phyloP scores from a whole-genome alignment of 768 basidiomycete species.

The Chiua virens region DNA sequence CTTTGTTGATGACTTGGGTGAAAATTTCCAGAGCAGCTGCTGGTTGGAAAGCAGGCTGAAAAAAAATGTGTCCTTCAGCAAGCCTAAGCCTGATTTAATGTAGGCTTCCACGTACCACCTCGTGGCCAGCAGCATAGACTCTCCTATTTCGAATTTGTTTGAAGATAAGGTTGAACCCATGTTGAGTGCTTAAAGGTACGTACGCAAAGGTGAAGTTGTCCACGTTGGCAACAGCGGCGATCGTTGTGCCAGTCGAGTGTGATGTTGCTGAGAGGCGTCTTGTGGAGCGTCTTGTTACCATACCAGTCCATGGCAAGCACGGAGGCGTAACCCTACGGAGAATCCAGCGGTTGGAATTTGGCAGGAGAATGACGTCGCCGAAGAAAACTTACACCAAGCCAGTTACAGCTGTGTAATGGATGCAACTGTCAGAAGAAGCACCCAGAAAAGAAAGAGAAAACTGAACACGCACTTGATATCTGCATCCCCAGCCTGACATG shows the following conservation, averaged over 20 bases:
- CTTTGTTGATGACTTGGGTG: constrained; percentile 48
- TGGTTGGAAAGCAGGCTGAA: constrained; percentile 64
- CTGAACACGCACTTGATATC: constrained; percentile 24
- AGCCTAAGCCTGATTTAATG: neutral
- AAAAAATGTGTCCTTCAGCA: constrained; percentile 17
- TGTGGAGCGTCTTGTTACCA: constrained; percentile 39
- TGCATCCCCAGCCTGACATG: constrained; percentile 28
- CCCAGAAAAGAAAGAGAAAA: neutral
- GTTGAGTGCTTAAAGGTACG: constrained; percentile 24
- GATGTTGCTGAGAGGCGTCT: constrained; percentile 50
- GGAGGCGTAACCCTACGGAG: constrained; percentile 31
- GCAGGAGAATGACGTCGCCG: neutral
- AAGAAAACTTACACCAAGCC: constrained; percentile 35
- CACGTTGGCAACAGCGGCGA: constrained; percentile 63
- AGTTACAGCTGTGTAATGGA: constrained; percentile 12
- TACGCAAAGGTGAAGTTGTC: constrained; percentile 70
- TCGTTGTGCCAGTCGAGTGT: constrained; percentile 50
- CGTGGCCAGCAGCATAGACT: constrained; percentile 58
- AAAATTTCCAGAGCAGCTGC: constrained; percentile 58
- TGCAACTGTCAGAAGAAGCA: constrained; percentile 1
- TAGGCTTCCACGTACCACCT: constrained; percentile 47
- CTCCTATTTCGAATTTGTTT: constrained; percentile 35
- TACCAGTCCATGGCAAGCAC: constrained; percentile 49
- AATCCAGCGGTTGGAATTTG: neutral
- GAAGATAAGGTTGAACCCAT: neutral